Evolutionary conservation across 2,329 filamentous ascomycete genomes (phyloP).

Genomic region (Knoxdaviesia proteae): DNA sequence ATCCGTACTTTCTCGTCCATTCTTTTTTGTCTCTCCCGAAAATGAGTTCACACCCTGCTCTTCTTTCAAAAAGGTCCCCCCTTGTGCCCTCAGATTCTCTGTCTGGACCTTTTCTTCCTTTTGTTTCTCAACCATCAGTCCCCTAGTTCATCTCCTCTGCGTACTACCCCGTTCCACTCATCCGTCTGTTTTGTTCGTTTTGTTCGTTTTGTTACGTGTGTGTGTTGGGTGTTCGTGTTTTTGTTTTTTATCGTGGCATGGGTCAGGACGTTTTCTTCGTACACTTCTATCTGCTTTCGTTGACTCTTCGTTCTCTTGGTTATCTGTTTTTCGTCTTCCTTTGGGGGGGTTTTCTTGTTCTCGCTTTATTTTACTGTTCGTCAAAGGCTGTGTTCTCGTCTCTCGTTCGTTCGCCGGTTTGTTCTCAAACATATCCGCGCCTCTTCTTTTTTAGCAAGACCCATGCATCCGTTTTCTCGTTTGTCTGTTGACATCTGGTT

Average conservation of each 20-base stretch:
- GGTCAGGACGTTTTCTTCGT: background rate
- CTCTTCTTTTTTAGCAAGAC: background rate
- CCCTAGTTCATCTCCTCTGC: no score
- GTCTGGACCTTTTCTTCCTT: conserved; percentile 7
- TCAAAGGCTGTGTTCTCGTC: no score
- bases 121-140: conserved; percentile 3
- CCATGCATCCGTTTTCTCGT: background rate
- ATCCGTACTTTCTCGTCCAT: no score
- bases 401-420: background rate
- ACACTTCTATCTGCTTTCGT: background rate
- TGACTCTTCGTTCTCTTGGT: background rate
- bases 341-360: background rate
- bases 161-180: background rate
- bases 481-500: background rate
- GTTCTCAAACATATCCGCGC: background rate
- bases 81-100: conserved; percentile 6
- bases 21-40: no score
- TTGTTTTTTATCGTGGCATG: background rate
- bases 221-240: background rate
- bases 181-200: background rate
- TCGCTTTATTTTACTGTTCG: background rate
- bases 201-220: background rate
- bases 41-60: conserved; percentile 2
- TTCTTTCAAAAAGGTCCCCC: conserved; percentile 3
- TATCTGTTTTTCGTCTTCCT: background rate